Percentiles rank a stretch among this genome's conserved stretches.
Conservation (phyloP, 2,329 filamentous ascomycete genomes). For the Verticillium dahliae region DNA sequence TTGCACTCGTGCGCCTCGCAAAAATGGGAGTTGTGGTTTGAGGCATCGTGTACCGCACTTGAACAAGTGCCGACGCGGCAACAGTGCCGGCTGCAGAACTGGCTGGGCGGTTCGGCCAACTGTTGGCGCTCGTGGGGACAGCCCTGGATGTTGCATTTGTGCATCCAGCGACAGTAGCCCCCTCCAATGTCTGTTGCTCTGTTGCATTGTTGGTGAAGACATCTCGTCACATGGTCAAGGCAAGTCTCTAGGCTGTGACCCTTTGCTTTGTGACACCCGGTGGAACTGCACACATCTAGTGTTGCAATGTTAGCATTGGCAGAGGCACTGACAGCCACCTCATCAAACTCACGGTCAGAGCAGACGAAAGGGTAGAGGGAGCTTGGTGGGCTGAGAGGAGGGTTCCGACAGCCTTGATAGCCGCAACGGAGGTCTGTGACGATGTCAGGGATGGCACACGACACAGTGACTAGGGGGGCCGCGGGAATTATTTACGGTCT, state of each 20-base stretch:
- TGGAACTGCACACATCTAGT: no score
- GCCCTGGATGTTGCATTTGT: background rate
- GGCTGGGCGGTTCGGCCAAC: background rate
- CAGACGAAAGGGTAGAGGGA: background rate
- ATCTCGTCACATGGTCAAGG: background rate
- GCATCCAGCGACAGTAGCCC: background rate
- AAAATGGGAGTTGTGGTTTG: background rate
- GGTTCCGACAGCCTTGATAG: background rate
- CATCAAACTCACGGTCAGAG: background rate
- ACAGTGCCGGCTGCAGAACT: background rate
- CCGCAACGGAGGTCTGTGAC: background rate
- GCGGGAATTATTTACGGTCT: background rate
- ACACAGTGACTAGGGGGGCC: background rate
- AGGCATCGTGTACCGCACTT: background rate
- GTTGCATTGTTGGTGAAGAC: background rate
- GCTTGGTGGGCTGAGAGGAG: background rate
- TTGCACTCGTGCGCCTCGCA: background rate
- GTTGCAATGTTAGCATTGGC: no score
- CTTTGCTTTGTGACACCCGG: background rate
- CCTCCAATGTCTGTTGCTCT: background rate
- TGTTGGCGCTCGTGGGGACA: background rate
- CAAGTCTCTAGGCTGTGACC: background rate
- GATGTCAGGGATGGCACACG: background rate
- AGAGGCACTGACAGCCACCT: no score
- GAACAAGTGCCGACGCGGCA: background rate